These are phyloP conservation scores for Citrus trifoliata DNA, from an alignment of 345 rosid genomes.

Conservation along the genomic window DNA sequence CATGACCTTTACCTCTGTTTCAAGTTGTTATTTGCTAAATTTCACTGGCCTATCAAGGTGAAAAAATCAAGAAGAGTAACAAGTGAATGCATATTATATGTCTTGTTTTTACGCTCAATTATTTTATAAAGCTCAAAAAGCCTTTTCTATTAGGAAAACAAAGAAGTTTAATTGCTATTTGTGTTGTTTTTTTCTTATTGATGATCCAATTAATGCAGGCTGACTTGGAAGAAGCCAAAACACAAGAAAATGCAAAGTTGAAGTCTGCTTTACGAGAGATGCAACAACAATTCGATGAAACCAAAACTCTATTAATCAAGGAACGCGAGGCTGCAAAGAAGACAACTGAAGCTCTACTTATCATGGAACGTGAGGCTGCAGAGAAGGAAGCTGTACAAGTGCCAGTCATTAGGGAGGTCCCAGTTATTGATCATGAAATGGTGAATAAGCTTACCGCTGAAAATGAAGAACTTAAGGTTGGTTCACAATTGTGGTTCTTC, in stretches of 20 bases:
- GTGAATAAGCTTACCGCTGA: constrained; percentile 62
- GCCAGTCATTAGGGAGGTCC: constrained; percentile 54
- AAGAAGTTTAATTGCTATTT: background rate
- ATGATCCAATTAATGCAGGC: constrained; percentile 42
- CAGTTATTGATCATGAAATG: constrained; percentile 56
- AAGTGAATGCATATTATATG: background rate
- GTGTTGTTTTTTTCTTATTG: constrained; percentile 10
- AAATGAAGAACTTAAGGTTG: constrained; percentile 86
- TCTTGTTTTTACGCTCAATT: background rate
- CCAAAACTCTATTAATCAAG: constrained; percentile 46
- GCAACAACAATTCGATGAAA: constrained; percentile 62
- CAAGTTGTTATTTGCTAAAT: background rate
- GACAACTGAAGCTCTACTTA: constrained; percentile 20
- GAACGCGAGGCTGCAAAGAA: constrained; percentile 40
- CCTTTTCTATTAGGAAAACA: background rate
- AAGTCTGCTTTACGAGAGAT: constrained; percentile 47
- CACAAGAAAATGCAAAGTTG: constrained; percentile 44
- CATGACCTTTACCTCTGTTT: background rate
- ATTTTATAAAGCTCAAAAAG: background rate
- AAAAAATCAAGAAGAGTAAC: background rate
- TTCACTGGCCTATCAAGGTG: background rate
- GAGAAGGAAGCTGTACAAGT: constrained; percentile 42
- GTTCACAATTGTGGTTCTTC: constrained; percentile 11
- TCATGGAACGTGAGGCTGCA: constrained; percentile 31
- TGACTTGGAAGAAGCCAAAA: constrained; percentile 65